Evolutionary conservation across 2,329 filamentous ascomycete species (phyloP).

Genomic region (Colletotrichum sp.): DNA sequence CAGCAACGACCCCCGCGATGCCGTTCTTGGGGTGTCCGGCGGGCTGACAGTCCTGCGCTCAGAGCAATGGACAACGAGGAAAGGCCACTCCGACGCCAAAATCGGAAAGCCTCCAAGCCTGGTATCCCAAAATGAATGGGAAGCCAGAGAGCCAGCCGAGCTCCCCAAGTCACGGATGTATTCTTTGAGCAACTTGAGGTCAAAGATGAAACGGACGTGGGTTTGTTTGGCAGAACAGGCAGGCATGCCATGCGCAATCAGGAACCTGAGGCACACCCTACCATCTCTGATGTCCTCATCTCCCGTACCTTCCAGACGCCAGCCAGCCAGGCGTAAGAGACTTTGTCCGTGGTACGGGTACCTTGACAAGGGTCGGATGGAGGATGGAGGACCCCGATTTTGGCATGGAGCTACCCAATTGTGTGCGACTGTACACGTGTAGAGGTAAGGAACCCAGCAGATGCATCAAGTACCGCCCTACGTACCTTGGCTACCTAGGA

Average conservation of each 20-base stretch:
- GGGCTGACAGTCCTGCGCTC: neutral
- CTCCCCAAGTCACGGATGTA: neutral
- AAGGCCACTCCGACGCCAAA: neutral
- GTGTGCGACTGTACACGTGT: neutral
- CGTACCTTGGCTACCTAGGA: neutral
- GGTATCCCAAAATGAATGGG: neutral
- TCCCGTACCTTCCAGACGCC: neutral
- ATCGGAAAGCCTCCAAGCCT: neutral
- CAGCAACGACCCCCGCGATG: neutral
- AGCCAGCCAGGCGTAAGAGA: neutral
- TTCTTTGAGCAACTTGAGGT: neutral
- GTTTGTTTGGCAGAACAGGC: constrained; percentile 1
- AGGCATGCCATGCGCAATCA: neutral
- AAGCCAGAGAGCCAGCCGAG: neutral
- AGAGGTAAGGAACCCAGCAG: neutral
- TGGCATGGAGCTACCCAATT: neutral
- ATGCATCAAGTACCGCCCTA: neutral
- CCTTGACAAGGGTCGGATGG: neutral
- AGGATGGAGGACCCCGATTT: constrained; percentile 10
- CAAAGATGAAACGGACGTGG: constrained; percentile 6
- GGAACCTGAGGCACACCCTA: neutral
- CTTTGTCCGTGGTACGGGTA: neutral
- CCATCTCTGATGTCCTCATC: neutral
- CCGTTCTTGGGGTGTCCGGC: neutral
- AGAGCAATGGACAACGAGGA: neutral